These are phyloP conservation scores for Clonostachys chloroleuca DNA, from an alignment of 2,329 filamentous ascomycete species.

Conservation along the genomic window DNA sequence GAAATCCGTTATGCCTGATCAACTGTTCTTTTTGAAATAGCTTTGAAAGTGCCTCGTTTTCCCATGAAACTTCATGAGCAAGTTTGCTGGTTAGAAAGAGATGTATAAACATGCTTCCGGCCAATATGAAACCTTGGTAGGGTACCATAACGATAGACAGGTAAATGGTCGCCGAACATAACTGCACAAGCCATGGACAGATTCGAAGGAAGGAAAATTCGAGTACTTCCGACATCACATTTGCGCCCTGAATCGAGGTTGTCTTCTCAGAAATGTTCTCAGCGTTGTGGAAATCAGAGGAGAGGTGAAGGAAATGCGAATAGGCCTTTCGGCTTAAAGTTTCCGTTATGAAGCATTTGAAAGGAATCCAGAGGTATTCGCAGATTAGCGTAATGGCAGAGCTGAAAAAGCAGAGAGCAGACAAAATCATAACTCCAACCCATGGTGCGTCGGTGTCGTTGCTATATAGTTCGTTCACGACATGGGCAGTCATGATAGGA, in stretches of 20 bases:
- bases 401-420: constrained; percentile 49
- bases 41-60: not conserved
- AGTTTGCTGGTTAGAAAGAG: constrained; percentile 48
- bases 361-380: constrained; percentile 52
- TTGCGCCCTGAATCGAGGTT: constrained; percentile 50
- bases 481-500: constrained; percentile 76
- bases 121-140: constrained; percentile 58
- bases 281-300: constrained; percentile 57
- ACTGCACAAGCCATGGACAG: constrained; percentile 56
- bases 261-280: constrained; percentile 56
- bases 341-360: constrained; percentile 52
- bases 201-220: constrained; percentile 55
- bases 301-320: constrained; percentile 55
- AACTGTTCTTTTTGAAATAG: constrained; percentile 45
- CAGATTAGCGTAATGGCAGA: constrained; percentile 49
- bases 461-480: constrained; percentile 64
- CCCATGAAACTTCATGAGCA: constrained; percentile 8
- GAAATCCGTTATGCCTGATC: constrained; percentile 49
- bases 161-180: constrained; percentile 55
- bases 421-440: constrained; percentile 43
- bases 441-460: constrained; percentile 42
- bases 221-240: constrained; percentile 48
- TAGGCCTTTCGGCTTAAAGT: constrained; percentile 50
- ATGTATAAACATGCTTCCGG: constrained; percentile 53
- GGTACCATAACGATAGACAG: constrained; percentile 54